These are phyloP conservation scores for Podospora appendiculata DNA, from an alignment of 495 filamentous ascomycete genomes.

Conservation along the genomic window DNA sequence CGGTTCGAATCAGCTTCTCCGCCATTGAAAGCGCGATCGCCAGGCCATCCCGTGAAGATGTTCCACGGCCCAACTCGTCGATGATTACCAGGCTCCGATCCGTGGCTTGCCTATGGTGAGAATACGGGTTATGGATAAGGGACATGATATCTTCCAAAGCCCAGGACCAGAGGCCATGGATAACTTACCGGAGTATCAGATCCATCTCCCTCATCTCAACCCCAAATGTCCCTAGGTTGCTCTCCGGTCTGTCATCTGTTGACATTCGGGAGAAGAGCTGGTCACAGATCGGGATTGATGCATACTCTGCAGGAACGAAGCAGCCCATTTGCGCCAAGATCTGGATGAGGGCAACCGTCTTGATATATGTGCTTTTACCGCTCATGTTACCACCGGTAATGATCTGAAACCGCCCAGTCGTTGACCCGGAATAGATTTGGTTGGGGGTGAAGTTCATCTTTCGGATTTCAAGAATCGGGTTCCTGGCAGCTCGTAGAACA, in stretches of 20 bases:
- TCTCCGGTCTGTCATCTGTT: conserved; percentile 80
- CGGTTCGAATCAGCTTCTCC: conserved; percentile 73
- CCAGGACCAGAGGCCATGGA: not conserved
- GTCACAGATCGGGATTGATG: conserved; percentile 70
- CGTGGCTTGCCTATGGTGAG: conserved; percentile 53
- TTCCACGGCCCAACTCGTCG: conserved; percentile 90
- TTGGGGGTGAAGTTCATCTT: conserved; percentile 70
- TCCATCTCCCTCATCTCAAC: conserved; percentile 95
- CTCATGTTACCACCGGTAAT: conserved; percentile 98
- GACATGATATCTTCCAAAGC: not conserved
- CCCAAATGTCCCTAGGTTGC: conserved; percentile 87
- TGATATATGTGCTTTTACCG: conserved; percentile 95
- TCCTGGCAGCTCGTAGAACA: conserved; percentile 71
- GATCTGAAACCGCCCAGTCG: conserved; percentile 76
- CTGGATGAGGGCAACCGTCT: conserved; percentile 71
- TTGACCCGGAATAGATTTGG: conserved; percentile 68
- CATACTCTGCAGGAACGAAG: conserved; percentile 82
- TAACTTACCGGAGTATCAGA: conserved; percentile 61
- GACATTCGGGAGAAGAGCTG: conserved; percentile 84
- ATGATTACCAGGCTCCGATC: conserved; percentile 71
- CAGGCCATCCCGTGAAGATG: conserved; percentile 80
- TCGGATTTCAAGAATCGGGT: conserved; percentile 63
- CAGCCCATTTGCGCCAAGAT: conserved; percentile 92
- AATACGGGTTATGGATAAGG: not conserved
- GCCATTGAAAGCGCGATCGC: conserved; percentile 84